Evolutionary conservation across 306 rosid genomes (phyloP).

Genomic region (Cucurbita argyrosperma): DNA sequence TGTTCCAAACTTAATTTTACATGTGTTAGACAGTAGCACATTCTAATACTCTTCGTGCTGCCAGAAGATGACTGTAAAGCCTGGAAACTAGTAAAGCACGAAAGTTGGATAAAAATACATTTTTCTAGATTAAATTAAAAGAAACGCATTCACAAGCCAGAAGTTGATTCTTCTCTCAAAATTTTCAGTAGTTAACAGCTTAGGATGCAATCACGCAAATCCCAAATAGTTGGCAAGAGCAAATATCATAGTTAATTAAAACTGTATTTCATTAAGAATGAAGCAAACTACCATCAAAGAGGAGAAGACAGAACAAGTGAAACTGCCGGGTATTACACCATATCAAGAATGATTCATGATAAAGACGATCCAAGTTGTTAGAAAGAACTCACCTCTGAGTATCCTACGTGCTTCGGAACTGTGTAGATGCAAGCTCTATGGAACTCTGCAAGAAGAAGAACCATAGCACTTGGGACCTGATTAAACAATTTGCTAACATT

Average conservation of each 20-base stretch:
- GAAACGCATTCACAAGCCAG: neutral
- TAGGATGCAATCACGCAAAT: neutral
- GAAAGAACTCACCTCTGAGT: conserved; percentile 35
- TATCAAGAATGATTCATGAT: neutral
- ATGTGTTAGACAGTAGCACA: neutral
- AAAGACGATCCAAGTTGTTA: neutral
- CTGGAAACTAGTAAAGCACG: neutral
- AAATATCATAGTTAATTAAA: neutral
- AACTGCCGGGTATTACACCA: neutral
- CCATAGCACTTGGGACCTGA: conserved; percentile 66
- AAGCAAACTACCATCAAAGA: neutral
- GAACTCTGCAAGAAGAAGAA: conserved; percentile 77
- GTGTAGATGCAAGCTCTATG: conserved; percentile 70
- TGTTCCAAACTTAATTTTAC: neutral
- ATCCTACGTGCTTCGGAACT: conserved; percentile 68
- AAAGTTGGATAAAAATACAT: neutral
- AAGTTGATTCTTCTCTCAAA: neutral
- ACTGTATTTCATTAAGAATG: neutral
- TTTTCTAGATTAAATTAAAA: neutral
- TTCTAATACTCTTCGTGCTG: neutral
- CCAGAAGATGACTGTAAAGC: neutral
- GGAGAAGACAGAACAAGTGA: neutral
- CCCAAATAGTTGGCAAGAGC: neutral
- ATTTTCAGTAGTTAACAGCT: neutral
- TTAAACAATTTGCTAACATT: conserved; percentile 6